Evolutionary conservation across 495 filamentous ascomycete genomes (phyloP), one percentile per base, ranked within the genome.

Genomic region (Podospora appendiculata): DNA sequence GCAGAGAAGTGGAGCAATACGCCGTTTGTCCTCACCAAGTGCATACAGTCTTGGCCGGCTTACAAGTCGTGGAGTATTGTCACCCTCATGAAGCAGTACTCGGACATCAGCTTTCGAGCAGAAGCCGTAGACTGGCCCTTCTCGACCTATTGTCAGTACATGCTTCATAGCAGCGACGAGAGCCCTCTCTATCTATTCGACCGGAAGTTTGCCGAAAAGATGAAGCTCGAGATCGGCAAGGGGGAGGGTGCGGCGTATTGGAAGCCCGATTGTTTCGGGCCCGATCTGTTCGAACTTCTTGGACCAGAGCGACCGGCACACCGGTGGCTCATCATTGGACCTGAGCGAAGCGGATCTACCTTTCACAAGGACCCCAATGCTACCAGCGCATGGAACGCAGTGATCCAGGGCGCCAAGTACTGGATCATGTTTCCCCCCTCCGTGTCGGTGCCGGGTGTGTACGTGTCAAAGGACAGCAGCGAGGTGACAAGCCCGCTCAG

Each of bases 181-280:
- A 90, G 85, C 54, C 93, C 93, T 0, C 73, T 98, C 2, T 98
- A 97, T 62, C 78, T 98, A 17, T 98, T 98, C 60, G 93, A 98
- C 61, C 77, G 83, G 6, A 74, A 74, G 12, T 98, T 98, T 58
- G 89, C 86, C 8, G 83, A 90, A 56, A 97, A 96, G 65, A 96
- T 95, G 83, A 69, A 69, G 14, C 71, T 95, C 35, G 71, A 71
- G 16, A 74, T 88, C 14, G 85, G 86, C 18, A 56, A 64, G 11
- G 69, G 69, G 32, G 67, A 70, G 9, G 75, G 76, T 32, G 76
- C 81, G 8, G 74, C 79, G 4, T 98, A 96, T 64, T 89, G 85
- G 81, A 77, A 83, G n/a, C 93, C 93, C 0, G 71, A 80, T 32
- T 95, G 88, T 67, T 96, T 97, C 59, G 89, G 89, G 2, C 79